Evolutionary conservation across 257 asterid genomes (phyloP), one percentile per base, ranked within the genome.

Genomic region (Fraxinus cuspidata): DNA sequence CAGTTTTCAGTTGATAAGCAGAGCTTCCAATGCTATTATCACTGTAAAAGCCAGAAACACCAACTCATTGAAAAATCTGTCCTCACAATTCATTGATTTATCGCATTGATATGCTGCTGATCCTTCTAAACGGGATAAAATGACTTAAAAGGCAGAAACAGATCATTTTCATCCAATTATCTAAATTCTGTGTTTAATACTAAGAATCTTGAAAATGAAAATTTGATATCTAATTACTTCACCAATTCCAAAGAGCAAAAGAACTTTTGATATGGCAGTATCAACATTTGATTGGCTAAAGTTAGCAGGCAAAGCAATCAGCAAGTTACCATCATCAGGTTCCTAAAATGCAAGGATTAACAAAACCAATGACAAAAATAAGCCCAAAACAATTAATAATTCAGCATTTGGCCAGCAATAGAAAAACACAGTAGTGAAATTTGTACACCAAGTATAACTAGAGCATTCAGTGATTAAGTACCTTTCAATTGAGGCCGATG

Each of bases 401-500:
- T 19, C 28, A 21, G 12, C 65, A 78, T 38, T 72, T 67, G 21
- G 4, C 13, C 73, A 58, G 29, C 69, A 38, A 58, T 77, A 56
- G 58, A 67, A 79, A 37, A 27, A 27, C 47, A 63, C 23, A 75
- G 74, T 21, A 38, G 69, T 7, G 16, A 60, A 21, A 53, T 19
- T 53, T 5, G 19, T 16, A 19, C 27, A 16, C 64, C 23, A 19
- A 53, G 64, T 5, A 28, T 5, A 5, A 56, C 4, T 7, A 56
- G 18, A 47, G 38, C 5, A 53, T 18, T 12, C 4, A 76, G 35
- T 25, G 60, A 53, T 53, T 18, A 69, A 78, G 21, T 82, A 94
- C 99, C 97, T 94, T 4, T 91, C 96, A 63, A 92, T 3, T 18
- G 96, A 92, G 69, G 94, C 86, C 16, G 96, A 86, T 23, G 96